Percentiles rank a stretch among this genome's conserved stretches.
These are phyloP conservation scores for Zopfia rhizophila DNA, from an alignment of 2,329 filamentous ascomycete genomes.

Conservation along the genomic window DNA sequence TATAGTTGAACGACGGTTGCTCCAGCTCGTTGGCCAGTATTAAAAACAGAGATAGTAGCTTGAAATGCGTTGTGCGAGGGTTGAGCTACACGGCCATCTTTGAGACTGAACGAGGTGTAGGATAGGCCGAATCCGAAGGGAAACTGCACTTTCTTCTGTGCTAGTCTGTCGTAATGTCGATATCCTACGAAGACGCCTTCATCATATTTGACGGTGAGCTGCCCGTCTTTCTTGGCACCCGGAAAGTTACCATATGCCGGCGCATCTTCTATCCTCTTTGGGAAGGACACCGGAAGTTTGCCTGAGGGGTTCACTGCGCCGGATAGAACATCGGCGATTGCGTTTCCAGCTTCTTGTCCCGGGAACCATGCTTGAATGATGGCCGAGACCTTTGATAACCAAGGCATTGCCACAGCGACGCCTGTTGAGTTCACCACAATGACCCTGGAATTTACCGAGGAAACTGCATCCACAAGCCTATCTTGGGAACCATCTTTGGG, in stretches of 20 bases:
- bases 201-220: constrained; percentile 70
- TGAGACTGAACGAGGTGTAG: constrained; percentile 54
- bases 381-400: constrained; percentile 62
- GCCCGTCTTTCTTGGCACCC: constrained; percentile 54
- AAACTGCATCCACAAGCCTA: constrained; percentile 72
- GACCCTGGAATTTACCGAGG: constrained; percentile 73
- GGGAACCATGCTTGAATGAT: constrained; percentile 56
- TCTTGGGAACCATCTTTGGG: constrained; percentile 67
- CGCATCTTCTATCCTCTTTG: constrained; percentile 46
- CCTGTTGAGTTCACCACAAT: constrained; percentile 81
- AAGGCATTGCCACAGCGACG: constrained; percentile 77
- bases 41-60: constrained; percentile 57
- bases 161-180: constrained; percentile 68
- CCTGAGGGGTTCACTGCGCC: constrained; percentile 53
- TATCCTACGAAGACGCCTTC: constrained; percentile 67
- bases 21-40: constrained; percentile 62
- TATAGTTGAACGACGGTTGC: constrained; percentile 68
- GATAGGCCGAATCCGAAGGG: constrained; percentile 53
- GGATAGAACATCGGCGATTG: constrained; percentile 54
- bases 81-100: constrained; percentile 69
- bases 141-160: constrained; percentile 60
- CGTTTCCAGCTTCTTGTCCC: constrained; percentile 55
- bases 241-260: constrained; percentile 53
- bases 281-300: constrained; percentile 52
- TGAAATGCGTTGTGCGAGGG: constrained; percentile 57